Evolutionary conservation across 352 stramenopile genomes (phyloP).

Genomic region (Phytophthora uliginosa): DNA sequence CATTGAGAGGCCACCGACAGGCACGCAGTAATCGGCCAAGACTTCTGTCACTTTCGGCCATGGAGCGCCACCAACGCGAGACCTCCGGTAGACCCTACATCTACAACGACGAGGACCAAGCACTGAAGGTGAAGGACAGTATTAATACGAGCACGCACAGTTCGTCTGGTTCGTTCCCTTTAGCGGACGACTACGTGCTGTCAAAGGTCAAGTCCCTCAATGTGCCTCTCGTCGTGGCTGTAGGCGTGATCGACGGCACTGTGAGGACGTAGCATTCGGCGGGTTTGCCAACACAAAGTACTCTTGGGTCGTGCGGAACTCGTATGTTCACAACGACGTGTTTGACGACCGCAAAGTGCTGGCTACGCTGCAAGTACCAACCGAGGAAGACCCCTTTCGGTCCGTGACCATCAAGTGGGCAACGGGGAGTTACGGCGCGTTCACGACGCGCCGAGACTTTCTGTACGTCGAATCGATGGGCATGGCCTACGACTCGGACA

Average conservation of each 20-base stretch:
- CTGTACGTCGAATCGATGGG: constrained; percentile 52
- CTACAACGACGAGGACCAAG: constrained; percentile 25
- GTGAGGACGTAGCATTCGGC: constrained; percentile 48
- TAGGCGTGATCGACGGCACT: constrained; percentile 40
- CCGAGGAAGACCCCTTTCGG: constrained; percentile 48
- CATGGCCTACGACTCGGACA: constrained; percentile 43
- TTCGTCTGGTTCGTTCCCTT: constrained; percentile 43
- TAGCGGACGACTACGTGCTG: constrained; percentile 33
- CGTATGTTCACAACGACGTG: constrained; percentile 46
- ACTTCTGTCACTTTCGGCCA: constrained; percentile 46
- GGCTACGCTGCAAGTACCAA: constrained; percentile 41
- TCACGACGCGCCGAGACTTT: constrained; percentile 44
- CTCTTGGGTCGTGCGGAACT: constrained; percentile 35
- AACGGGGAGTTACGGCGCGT: constrained; percentile 34
- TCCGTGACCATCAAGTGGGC: constrained; percentile 54
- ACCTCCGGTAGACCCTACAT: constrained; percentile 25
- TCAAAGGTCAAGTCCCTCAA: constrained; percentile 32
- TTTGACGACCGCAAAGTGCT: constrained; percentile 49
- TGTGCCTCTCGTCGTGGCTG: constrained; percentile 40
- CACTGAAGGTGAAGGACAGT: constrained; percentile 21
- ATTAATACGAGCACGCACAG: constrained; percentile 33
- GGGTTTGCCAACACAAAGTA: constrained; percentile 36
- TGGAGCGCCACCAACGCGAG: constrained; percentile 39
- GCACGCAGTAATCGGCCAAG: constrained; percentile 43
- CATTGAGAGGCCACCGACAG: constrained; percentile 2